A percentile compares a stretch with the other conserved stretches of the same genome.
Conservation (phyloP, 352 stramenopile species). For the Phytophthora sansomeana region DNA sequence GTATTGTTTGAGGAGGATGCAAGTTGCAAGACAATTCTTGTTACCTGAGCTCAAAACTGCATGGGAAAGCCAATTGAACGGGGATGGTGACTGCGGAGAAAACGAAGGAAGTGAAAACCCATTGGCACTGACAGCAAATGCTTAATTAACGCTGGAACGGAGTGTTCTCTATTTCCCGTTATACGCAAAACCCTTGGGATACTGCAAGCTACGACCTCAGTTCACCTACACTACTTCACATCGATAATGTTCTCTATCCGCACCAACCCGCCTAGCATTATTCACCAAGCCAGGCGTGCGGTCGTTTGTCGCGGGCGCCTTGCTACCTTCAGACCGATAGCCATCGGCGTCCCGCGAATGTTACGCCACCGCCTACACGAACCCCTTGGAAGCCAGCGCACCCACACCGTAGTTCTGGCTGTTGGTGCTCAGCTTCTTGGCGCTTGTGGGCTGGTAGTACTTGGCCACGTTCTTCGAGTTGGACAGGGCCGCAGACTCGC, state of each 20-base stretch:
- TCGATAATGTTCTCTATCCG: background rate
- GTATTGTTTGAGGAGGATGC: too few species aligned
- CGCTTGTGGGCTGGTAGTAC: conserved; percentile 20
- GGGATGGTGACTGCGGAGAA: too few species aligned
- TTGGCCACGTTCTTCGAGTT: conserved; percentile 20
- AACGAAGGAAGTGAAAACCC: too few species aligned
- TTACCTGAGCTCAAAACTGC: too few species aligned
- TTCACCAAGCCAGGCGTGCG: background rate
- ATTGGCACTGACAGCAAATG: too few species aligned
- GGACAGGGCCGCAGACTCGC: conserved; percentile 14
- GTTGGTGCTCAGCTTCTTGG: conserved; percentile 22
- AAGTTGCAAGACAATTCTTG: too few species aligned
- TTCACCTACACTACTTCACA: too few species aligned
- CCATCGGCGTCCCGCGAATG: conserved; percentile 1
- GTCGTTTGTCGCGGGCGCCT: background rate
- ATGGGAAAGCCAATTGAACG: too few species aligned
- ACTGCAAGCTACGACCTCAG: too few species aligned
- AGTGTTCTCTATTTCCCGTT: too few species aligned
- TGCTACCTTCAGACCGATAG: conserved; percentile 13
- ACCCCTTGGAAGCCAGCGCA: conserved; percentile 9
- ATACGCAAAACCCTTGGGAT: too few species aligned
- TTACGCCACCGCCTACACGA: background rate
- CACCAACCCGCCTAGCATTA: background rate
- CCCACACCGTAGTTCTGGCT: conserved; percentile 35
- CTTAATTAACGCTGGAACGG: too few species aligned